These are phyloP conservation scores for Boletus coccyginus DNA, from an alignment of 768 basidiomycete species.

Conservation along the genomic window DNA sequence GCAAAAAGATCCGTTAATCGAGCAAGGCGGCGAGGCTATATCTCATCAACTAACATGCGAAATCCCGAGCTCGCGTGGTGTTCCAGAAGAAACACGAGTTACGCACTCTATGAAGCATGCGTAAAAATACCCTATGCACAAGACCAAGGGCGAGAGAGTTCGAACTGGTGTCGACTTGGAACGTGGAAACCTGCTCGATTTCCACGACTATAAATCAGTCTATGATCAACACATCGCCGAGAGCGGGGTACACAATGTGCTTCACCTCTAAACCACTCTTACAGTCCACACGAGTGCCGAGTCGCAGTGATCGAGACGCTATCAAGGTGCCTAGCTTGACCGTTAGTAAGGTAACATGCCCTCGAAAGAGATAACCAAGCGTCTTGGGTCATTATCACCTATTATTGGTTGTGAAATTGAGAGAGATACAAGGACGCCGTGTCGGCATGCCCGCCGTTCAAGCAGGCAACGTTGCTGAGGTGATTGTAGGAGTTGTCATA, in stretches of 20 bases:
- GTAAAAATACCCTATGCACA: background rate
- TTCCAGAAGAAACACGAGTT: background rate
- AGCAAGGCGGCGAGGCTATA: background rate
- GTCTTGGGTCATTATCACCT: slow-evolving; percentile 26
- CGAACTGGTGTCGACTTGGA: background rate
- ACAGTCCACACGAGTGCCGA: slow-evolving; percentile 16
- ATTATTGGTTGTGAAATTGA: slow-evolving; percentile 54
- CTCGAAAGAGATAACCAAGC: slow-evolving; percentile 37
- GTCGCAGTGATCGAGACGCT: slow-evolving; percentile 20
- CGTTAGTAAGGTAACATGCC: slow-evolving; percentile 36
- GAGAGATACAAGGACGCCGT: slow-evolving; percentile 36
- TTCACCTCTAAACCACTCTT: background rate
- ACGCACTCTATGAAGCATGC: background rate
- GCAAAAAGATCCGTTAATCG: slow-evolving; percentile 4
- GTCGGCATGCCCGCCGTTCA: slow-evolving; percentile 44
- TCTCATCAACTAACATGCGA: background rate
- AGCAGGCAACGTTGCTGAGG: slow-evolving; percentile 47
- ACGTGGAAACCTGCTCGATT: background rate
- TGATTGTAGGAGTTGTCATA: slow-evolving; percentile 52
- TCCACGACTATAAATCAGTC: too few relatives aligned
- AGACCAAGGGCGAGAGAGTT: background rate
- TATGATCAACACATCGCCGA: background rate
- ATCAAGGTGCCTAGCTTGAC: slow-evolving; percentile 27
- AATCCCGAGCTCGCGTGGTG: background rate
- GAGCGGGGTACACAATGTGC: background rate